Conservation (phyloP, 805 yeast species). For the Suhomyces pyralidae region DNA sequence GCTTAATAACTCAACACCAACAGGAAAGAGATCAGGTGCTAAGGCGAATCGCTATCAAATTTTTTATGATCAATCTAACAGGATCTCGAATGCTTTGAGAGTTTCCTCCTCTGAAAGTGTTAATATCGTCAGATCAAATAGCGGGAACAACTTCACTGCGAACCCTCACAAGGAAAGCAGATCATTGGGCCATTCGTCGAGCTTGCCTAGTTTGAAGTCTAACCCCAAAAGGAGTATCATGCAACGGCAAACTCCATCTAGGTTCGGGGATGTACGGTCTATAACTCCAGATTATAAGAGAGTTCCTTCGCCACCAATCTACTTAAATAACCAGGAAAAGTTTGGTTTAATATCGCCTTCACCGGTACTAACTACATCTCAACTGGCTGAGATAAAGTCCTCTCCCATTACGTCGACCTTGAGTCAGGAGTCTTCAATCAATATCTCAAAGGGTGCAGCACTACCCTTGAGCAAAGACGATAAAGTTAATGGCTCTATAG, state of each 20-base stretch:
- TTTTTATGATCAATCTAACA: conserved; percentile 44
- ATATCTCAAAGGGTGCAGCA: neutral
- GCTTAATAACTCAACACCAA: conserved; percentile 15
- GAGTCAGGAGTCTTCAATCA: neutral
- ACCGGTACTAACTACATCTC: neutral
- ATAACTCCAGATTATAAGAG: conserved; percentile 6
- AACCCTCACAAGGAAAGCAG: conserved; percentile 9
- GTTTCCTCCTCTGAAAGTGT: conserved; percentile 30
- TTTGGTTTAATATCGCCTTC: neutral
- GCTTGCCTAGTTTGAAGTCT: conserved; percentile 19
- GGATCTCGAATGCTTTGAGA: conserved; percentile 45
- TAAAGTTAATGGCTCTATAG: neutral
- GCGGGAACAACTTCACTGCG: conserved; percentile 7
- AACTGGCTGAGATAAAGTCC: neutral
- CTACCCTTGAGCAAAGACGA: neutral
- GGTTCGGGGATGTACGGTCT: conserved; percentile 6
- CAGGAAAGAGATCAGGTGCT: conserved; percentile 36
- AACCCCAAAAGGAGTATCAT: conserved; percentile 9
- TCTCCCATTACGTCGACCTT: neutral
- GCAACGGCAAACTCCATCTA: conserved; percentile 5
- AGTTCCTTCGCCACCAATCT: conserved; percentile 10
- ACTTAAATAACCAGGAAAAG: conserved; percentile 1
- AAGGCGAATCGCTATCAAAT: conserved; percentile 47
- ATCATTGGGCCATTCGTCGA: conserved; percentile 19
- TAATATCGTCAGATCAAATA: conserved; percentile 14